These are phyloP conservation scores for Mariannaea sp. DNA, from an alignment of 2,329 filamentous ascomycete species.

Conservation along the genomic window DNA sequence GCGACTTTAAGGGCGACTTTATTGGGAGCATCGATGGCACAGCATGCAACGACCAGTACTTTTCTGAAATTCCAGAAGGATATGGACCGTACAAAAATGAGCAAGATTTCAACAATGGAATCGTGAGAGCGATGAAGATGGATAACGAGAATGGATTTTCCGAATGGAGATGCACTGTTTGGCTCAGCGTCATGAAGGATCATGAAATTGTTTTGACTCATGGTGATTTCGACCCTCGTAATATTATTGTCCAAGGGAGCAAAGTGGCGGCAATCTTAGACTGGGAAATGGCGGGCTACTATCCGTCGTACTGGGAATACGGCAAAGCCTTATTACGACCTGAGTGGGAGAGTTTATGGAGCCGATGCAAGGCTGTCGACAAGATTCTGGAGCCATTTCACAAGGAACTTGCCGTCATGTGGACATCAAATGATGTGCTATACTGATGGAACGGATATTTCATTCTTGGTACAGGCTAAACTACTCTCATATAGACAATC, in stretches of 20 bases:
- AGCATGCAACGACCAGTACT: slow-evolving; percentile 29
- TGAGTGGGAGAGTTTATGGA: slow-evolving; percentile 12
- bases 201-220: slow-evolving; percentile 23
- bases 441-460: slow-evolving; percentile 1
- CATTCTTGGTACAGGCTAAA: too few relatives aligned
- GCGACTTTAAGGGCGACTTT: slow-evolving; percentile 21
- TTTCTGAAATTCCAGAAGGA: slow-evolving; percentile 14
- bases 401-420: slow-evolving; percentile 16
- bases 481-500: too few relatives aligned
- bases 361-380: slow-evolving; percentile 5
- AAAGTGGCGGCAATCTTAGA: slow-evolving; percentile 15
- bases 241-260: slow-evolving; percentile 17
- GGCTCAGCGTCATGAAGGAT: slow-evolving; percentile 21
- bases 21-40: slow-evolving; percentile 28
- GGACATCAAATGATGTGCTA: slow-evolving; percentile 7
- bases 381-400: slow-evolving; percentile 15
- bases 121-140: slow-evolving; percentile 25
- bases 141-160: slow-evolving; percentile 5
- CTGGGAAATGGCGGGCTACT: slow-evolving; percentile 21
- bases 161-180: slow-evolving; percentile 20
- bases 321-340: slow-evolving; percentile 31
- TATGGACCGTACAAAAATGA: slow-evolving; percentile 27
- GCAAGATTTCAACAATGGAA: slow-evolving; percentile 26
- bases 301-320: slow-evolving; percentile 20
- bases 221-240: slow-evolving; percentile 14